Base-by-base conservation (phyloP, 129 eudicot genomes). In the Erigeron canadensis region DNA sequence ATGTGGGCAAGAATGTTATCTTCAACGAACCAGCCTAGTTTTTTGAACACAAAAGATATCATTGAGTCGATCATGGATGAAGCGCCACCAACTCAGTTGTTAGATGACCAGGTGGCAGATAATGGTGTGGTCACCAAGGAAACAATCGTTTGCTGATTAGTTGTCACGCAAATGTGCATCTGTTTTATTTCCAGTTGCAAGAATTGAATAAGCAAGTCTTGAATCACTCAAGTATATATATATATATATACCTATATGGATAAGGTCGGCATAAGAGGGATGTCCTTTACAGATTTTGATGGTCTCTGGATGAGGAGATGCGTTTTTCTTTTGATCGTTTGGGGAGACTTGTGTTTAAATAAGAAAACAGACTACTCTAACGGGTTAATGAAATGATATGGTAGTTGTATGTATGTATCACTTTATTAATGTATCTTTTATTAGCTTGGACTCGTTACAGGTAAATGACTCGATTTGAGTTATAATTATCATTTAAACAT, bases 1-100 rank as follows among this genome's bases (percentile, higher is more conserved):
- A 93, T 93, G 96, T 94, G 98, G 98, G 98, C 98, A 1, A 63
- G 98, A 79, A 83, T 94, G 65, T 69, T 94, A 5, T 87, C 97
- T 9, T 94, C 98, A 4, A 94, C 98, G 37, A 77, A 93, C 55
- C 98, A 93, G 62, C 98, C 96, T 1, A 89, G 98, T 76, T 93
- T 93, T 75, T 76, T 85, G 72, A 51, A 47, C 10, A 64, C 70
- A 0, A 76, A 67, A 71, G 87, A 72, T 40, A 70, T 73, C 10
- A 79, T 60, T 8, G 80, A 71, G 74, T 82, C 76, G 10, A 45
- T 46, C 37, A 39, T 57, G 78, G 83, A 82, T 66, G 84, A 78
- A 62, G 84, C 71, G 37, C 79, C 77, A 46, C 74, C 72, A 40
- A 72, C 73, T 48, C 81, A 70, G 63, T 40, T 57, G 53, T 75